Base-by-base conservation (phyloP, 2,329 filamentous ascomycete species). In the Pseudomassariella vexata region DNA sequence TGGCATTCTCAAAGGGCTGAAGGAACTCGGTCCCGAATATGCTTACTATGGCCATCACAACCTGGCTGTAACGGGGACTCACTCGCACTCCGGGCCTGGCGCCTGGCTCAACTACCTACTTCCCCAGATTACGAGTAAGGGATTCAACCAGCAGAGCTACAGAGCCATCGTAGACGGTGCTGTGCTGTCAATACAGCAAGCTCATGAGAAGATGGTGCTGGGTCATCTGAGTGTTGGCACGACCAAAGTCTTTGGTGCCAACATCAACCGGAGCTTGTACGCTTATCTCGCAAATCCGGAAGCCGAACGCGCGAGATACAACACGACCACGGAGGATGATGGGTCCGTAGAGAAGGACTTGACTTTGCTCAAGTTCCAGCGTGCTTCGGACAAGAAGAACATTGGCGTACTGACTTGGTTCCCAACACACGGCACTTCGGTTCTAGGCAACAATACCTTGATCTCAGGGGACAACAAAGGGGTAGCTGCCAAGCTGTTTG, bases 381-480 rank as follows among this genome's bases (percentile, higher is more conserved):
- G 85, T 22, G 73, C 76, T 8, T 81, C 76, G 1, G 85, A 92
- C 49, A 70, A 73, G 28, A 88, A 87, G 59, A 82, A 81, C 36
- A 76, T 87, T 24, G 89, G 87, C 9, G 66, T 94, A 1, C 61
- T 96, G 36, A 92, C 86, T 11, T 96, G 89, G 85, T 95, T 90
- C 55, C 78, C 90, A 3, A 85, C 89, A 0, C 90, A 96, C 55
- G 89, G 89, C 28, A 96, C 90, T 0, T 94, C 87, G 1, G 76
- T 95, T 58, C 76, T 89, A 16, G 83, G 85, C 34, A 95, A 95
- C 61, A 95, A 95, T 59, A 95, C 88, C 0, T 69, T 95, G 10
- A 76, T 92, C 30, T 81, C 88, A 3, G 90, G 86, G n/a, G 90
- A 96, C 57, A 96, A 96, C 65, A 96, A 96, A 62, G 90, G 90